These are phyloP conservation scores for Ampelocalamus luodianensis DNA, from an alignment of 176 grass and related monocot species.

Conservation along the genomic window DNA sequence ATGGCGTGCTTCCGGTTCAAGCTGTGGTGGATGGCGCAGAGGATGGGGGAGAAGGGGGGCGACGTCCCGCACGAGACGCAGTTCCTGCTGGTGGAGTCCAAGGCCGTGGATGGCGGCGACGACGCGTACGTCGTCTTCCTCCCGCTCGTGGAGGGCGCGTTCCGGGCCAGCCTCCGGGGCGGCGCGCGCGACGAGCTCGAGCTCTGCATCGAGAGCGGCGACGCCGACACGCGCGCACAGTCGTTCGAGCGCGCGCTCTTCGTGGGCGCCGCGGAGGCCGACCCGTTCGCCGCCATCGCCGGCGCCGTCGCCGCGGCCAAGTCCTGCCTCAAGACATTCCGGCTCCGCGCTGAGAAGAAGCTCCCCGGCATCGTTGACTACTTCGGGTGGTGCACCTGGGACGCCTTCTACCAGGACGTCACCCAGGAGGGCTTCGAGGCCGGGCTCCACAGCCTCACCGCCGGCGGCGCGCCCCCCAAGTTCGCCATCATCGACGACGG, in stretches of 20 bases:
- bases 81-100: slow-evolving; percentile 90
- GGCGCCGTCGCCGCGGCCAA: slow-evolving; percentile 67
- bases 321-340: slow-evolving; percentile 65
- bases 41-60: slow-evolving; percentile 73
- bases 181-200: slow-evolving; percentile 61
- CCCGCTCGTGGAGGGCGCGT: slow-evolving; percentile 78
- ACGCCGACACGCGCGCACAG: slow-evolving; percentile 48
- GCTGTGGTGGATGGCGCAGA: slow-evolving; percentile 99
- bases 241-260: slow-evolving; percentile 65
- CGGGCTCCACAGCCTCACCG: slow-evolving; percentile 70
- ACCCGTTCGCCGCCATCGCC: slow-evolving; percentile 80
- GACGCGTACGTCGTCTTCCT: slow-evolving; percentile 77
- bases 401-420: slow-evolving; percentile 95
- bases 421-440: slow-evolving; percentile 89
- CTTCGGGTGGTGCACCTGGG: slow-evolving; percentile 99
- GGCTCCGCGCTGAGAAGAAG: slow-evolving; percentile 73
- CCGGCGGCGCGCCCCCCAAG: slow-evolving; percentile 66
- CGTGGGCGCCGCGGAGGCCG: slow-evolving; percentile 67
- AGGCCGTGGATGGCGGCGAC: slow-evolving; percentile 1
- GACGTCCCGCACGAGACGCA: slow-evolving; percentile 94
- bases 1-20: slow-evolving; percentile 91
- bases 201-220: slow-evolving; percentile 93
- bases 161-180: slow-evolving; percentile 86
- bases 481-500: slow-evolving; percentile 98
- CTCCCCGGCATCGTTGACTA: slow-evolving; percentile 85